Conservation (phyloP, 2,329 filamentous ascomycete species). For the Hymenoscyphus occultus region DNA sequence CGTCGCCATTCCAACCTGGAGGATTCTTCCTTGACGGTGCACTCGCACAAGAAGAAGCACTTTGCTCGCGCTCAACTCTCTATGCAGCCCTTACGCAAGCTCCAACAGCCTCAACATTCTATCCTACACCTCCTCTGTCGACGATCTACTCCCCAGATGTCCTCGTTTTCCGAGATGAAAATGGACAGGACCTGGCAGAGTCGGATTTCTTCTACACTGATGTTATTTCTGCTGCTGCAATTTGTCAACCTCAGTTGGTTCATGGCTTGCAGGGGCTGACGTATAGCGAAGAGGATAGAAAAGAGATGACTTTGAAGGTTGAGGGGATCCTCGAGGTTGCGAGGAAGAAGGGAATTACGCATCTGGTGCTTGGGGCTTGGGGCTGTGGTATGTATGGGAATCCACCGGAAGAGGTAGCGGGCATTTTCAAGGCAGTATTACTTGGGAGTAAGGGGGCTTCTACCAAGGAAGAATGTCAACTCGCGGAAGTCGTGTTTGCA, state of each 20-base stretch:
- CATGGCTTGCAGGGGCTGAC: constrained; percentile 1
- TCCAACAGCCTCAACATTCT: constrained; percentile 41
- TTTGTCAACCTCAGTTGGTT: constrained; percentile 23
- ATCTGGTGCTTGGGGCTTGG: constrained; percentile 64
- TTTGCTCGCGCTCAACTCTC: constrained; percentile 62
- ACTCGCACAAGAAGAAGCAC: constrained; percentile 65
- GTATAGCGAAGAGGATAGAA: constrained; percentile 33
- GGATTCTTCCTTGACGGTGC: constrained; percentile 62
- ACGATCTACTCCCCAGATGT: constrained; percentile 60
- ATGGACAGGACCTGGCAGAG: constrained; percentile 46
- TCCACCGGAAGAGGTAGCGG: constrained; percentile 58
- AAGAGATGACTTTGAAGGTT: constrained; percentile 33
- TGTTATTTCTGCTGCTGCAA: constrained; percentile 30
- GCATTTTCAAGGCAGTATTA: constrained; percentile 55
- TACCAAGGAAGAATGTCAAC: not conserved
- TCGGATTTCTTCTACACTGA: constrained; percentile 24
- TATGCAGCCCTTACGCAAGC: constrained; percentile 44
- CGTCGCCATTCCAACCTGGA: constrained; percentile 54
- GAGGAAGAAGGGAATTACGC: constrained; percentile 49
- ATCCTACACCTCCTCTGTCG: constrained; percentile 35
- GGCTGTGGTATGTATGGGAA: constrained; percentile 68
- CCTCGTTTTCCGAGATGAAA: constrained; percentile 42
- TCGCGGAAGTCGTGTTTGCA: constrained; percentile 30
- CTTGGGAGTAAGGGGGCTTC: constrained; percentile 37
- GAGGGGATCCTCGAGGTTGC: constrained; percentile 40